Conservation (phyloP, 768 basidiomycete genomes). For the Hericium erinaceus region DNA sequence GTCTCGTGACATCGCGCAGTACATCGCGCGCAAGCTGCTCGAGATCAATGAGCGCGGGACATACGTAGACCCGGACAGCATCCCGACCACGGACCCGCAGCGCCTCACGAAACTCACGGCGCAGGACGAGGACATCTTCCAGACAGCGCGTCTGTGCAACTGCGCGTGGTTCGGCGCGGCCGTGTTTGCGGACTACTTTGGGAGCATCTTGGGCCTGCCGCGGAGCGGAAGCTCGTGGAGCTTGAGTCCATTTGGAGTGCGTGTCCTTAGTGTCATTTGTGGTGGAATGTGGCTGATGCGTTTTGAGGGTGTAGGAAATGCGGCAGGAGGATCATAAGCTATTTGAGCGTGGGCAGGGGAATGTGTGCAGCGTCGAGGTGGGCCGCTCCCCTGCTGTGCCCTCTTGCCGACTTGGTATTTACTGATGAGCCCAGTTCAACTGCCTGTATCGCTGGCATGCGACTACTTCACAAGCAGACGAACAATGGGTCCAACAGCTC, state of each 20-base stretch:
- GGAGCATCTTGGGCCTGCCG: conserved; percentile 69
- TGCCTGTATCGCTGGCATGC: conserved; percentile 84
- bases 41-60: conserved; percentile 74
- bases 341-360: conserved; percentile 75
- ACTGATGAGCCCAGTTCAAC: conserved; percentile 51
- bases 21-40: conserved; percentile 66
- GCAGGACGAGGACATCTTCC: conserved; percentile 59
- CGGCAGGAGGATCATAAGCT: conserved; percentile 49
- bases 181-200: conserved; percentile 81
- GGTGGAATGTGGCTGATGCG: neutral
- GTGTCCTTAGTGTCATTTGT: conserved; percentile 12
- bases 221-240: conserved; percentile 71
- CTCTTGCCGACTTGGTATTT: neutral
- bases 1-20: conserved; percentile 31
- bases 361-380: conserved; percentile 77
- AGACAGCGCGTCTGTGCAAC: conserved; percentile 70
- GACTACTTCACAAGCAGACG: conserved; percentile 64
- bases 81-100: conserved; percentile 22
- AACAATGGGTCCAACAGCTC: conserved; percentile 50
- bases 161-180: conserved; percentile 72
- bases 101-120: conserved; percentile 24
- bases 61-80: conserved; percentile 44
- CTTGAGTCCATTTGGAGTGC: conserved; percentile 61
- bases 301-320: conserved; percentile 42
- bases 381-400: neutral